Evolutionary conservation across 305 asterid species (phyloP), one percentile per base, ranked within the genome.

Genomic region (Stenogyne calaminthoides): DNA sequence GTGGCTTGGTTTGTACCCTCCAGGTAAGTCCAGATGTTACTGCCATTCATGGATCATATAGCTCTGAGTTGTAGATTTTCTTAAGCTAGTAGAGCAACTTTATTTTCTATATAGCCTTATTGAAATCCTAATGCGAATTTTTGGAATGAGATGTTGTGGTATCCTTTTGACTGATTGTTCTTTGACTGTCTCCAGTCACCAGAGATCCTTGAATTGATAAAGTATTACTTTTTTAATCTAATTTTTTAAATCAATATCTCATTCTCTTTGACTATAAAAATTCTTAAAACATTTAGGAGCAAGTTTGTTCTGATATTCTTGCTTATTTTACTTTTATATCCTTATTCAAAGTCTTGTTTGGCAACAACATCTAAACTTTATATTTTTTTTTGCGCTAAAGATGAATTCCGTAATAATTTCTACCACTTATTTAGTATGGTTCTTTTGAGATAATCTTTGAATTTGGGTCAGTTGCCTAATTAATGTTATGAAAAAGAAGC

Each of bases 1-100:
- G 44, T 91, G 97, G 97, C 89, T 91, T 70, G 96, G 93, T 73
- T 77, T 76, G 64, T 74, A 86, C 82, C 95, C 97, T 78, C 93
- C 95, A 3, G 96, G 97, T 88, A 80, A 74, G 92, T 74, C 56
- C 25, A 70, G 44, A 29, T 55, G 64, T 75, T 56, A 49, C 56
- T 60, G 55, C 59, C 52, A 37, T 32, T 20, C 56, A 19, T 71
- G 15, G 54, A 75, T 62, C 58, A 36, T 57, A 7, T 49, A 39
- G 65, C 58, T 62, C 29, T 72, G 40, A 42, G 54, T 70, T 47
- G 60, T 40, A 69, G 37, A 57, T 19, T 39, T 14, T 42, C 60
- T 54, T 18, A 54, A 39, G 70, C 46, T 44, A 32, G 56, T 8
- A 58, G 55, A 39, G 55, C 64, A 66, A 34, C n/a, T 42, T 69